Conservation (phyloP, 805 yeast species). For the Candida schatavii region DNA sequence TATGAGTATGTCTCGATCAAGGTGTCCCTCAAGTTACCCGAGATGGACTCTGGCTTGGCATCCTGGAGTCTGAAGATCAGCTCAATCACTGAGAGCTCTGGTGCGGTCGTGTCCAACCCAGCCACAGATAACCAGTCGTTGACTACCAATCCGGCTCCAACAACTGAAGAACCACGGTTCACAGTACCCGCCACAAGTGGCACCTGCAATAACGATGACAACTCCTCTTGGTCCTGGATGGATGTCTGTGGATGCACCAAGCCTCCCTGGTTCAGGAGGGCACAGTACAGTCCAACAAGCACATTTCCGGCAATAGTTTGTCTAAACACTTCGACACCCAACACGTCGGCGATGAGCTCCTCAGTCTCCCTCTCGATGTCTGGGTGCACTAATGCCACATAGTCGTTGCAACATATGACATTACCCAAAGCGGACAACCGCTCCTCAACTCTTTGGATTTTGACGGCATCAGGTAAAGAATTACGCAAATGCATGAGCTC, state of each 20-base stretch:
- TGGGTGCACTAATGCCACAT: constrained; percentile 98
- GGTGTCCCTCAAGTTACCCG: constrained; percentile 85
- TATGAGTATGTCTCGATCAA: constrained; percentile 87
- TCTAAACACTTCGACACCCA: constrained; percentile 98
- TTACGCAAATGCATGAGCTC: constrained; percentile 97
- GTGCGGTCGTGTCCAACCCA: constrained; percentile 97
- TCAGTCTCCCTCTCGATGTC: constrained; percentile 99
- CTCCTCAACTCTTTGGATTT: constrained; percentile 97
- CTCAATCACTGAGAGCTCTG: constrained; percentile 95
- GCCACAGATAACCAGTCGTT: constrained; percentile 98
- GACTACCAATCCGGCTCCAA: constrained; percentile 98
- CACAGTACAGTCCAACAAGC: constrained; percentile 93
- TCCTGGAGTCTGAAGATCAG: constrained; percentile 92
- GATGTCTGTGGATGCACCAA: constrained; percentile 97
- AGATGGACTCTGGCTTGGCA: constrained; percentile 82
- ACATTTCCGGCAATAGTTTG: constrained; percentile 99
- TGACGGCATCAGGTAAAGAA: constrained; percentile 90
- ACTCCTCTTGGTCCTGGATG: constrained; percentile 96
- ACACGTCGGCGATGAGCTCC: constrained; percentile 94
- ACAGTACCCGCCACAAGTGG: constrained; percentile 99
- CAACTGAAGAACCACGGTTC: constrained; percentile 95
- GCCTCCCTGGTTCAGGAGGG: constrained; percentile 96
- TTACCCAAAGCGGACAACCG: constrained; percentile 95
- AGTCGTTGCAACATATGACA: constrained; percentile 97
- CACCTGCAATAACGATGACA: constrained; percentile 90